Conservation (phyloP, 1,284 basidiomycete species). For the Ceratobasidium sp. region DNA sequence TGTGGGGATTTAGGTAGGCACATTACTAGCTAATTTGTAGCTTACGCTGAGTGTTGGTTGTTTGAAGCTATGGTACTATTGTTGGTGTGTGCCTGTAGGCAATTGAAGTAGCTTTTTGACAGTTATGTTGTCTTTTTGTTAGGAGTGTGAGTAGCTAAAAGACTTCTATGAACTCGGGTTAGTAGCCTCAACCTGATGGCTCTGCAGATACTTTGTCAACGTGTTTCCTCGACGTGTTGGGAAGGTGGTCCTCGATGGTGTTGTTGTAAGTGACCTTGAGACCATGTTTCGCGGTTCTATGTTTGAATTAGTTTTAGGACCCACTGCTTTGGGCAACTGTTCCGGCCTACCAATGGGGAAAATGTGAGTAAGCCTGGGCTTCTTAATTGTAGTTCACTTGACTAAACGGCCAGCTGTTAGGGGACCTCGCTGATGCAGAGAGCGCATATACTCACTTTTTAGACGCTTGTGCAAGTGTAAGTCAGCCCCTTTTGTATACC, state of each 20-base stretch:
- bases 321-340: slow-evolving; percentile 53
- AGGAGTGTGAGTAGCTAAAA: too few relatives aligned
- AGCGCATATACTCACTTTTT: slow-evolving; percentile 52
- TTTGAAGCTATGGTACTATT: slow-evolving; percentile 51
- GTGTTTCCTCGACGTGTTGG: slow-evolving; percentile 55
- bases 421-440: slow-evolving; percentile 53
- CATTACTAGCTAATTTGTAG: too few relatives aligned
- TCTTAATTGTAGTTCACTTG: not conserved
- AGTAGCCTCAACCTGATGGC: too few relatives aligned
- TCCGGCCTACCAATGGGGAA: slow-evolving; percentile 49
- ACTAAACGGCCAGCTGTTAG: not conserved
- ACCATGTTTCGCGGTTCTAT: not conserved
- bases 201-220: slow-evolving; percentile 30
- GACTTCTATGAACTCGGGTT: too few relatives aligned
- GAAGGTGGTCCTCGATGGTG: slow-evolving; percentile 53
- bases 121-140: not conserved
- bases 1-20: slow-evolving; percentile 51
- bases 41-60: not conserved
- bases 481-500: not conserved
- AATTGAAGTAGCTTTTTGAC: not conserved
- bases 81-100: slow-evolving; percentile 44
- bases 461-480: slow-evolving; percentile 51
- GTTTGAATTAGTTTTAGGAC: slow-evolving; percentile 47
- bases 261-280: slow-evolving; percentile 50
- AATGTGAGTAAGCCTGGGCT: slow-evolving; percentile 46